Evolutionary conservation across 2,329 filamentous ascomycete species (phyloP).

Genomic region (Cytospora chrysosperma): DNA sequence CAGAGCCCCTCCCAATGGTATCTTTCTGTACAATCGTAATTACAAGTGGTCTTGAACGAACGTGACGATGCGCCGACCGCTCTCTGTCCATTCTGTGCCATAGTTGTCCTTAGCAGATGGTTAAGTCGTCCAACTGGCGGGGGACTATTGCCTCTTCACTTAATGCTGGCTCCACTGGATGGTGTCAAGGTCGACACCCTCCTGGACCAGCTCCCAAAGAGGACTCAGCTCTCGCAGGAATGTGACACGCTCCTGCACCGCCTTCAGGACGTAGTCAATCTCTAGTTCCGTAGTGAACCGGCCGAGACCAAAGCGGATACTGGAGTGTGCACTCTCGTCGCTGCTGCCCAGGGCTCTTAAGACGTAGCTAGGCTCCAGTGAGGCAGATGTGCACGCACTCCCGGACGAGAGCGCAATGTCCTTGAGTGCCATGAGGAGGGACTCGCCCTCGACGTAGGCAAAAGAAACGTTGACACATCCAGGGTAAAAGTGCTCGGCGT

Average conservation of each 20-base stretch:
- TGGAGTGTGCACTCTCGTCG: conserved; percentile 96
- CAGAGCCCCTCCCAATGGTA: conserved; percentile 9
- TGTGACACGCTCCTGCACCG: conserved; percentile 83
- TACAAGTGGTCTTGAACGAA: background rate
- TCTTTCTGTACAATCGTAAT: conserved; percentile 3
- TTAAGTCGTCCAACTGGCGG: background rate
- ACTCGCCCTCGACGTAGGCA: conserved; percentile 97
- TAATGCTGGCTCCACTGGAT: conserved; percentile 99
- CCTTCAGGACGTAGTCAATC: conserved; percentile 96
- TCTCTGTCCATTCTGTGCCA: background rate
- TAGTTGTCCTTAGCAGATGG: background rate
- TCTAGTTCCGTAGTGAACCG: conserved; percentile 93
- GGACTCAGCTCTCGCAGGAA: conserved; percentile 95
- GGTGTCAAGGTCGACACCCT: conserved; percentile 90
- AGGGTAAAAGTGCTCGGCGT: conserved; percentile 79
- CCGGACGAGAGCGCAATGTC: conserved; percentile 96
- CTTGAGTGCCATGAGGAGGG: conserved; percentile 95
- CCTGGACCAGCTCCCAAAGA: conserved; percentile 96
- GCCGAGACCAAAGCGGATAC: conserved; percentile 95
- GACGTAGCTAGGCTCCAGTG: conserved; percentile 94
- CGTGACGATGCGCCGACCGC: background rate
- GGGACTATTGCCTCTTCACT: conserved; percentile 27
- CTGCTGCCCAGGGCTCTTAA: conserved; percentile 91
- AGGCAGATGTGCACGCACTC: conserved; percentile 95
- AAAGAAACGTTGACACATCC: conserved; percentile 99